Conservation (phyloP, 306 rosid genomes). For the Inga leiocalycina region DNA sequence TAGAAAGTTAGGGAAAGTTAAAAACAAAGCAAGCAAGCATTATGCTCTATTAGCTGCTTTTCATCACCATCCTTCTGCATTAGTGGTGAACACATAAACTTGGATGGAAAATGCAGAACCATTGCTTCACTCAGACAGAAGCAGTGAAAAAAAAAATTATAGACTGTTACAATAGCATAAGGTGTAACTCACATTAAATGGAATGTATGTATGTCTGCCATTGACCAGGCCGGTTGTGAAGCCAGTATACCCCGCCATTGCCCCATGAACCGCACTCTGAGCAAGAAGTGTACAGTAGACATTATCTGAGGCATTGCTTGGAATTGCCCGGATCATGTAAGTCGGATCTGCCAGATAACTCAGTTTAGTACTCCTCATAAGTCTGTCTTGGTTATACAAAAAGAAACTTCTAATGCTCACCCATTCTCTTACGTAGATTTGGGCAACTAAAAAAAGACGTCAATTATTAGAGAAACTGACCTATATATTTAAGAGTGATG, state of each 20-base stretch:
- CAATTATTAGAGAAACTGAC: conserved; percentile 43
- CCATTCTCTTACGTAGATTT: background rate
- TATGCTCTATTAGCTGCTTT: background rate
- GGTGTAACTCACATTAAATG: conserved; percentile 61
- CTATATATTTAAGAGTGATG: conserved; percentile 82
- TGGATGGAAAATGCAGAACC: conserved; percentile 1
- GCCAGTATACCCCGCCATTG: conserved; percentile 94
- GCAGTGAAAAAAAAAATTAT: background rate
- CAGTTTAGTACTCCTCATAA: conserved; percentile 22
- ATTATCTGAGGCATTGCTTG: conserved; percentile 87
- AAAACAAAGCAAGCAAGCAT: conserved; percentile 6
- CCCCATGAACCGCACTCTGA: conserved; percentile 93
- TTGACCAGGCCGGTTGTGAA: conserved; percentile 77
- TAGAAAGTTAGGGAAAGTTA: conserved; percentile 19
- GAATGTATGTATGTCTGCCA: conserved; percentile 86
- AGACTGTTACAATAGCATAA: background rate
- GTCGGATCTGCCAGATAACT: conserved; percentile 72
- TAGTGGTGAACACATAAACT: conserved; percentile 23
- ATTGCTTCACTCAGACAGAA: conserved; percentile 13
- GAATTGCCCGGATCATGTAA: conserved; percentile 93
- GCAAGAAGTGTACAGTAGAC: conserved; percentile 91
- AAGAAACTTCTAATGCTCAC: no score
- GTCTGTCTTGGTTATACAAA: conserved; percentile 1
- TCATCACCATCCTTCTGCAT: conserved; percentile 1
- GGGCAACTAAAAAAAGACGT: conserved; percentile 6